Evolutionary conservation across 2,329 filamentous ascomycete species (phyloP).

Genomic region (Penicillium sp.): DNA sequence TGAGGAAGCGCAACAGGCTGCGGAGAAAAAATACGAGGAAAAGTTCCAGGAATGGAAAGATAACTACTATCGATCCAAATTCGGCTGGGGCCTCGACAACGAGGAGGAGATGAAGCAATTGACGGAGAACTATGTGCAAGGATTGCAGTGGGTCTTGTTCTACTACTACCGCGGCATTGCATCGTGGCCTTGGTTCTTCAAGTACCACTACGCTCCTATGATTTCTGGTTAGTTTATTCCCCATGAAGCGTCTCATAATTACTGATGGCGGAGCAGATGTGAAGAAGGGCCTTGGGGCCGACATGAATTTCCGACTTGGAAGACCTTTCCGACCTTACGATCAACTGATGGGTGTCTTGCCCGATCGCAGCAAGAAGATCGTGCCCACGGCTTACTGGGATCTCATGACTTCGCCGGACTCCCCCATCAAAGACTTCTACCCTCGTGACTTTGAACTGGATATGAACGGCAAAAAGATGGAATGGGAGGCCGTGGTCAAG

Average conservation of each 20-base stretch:
- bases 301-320: conserved; percentile 89
- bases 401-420: conserved; percentile 85
- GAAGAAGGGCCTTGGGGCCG: conserved; percentile 77
- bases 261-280: conserved; percentile 61
- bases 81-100: conserved; percentile 80
- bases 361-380: conserved; percentile 95
- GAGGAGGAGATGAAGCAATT: conserved; percentile 77
- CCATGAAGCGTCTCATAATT: neutral
- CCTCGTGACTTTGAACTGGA: conserved; percentile 94
- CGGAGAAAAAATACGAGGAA: conserved; percentile 81
- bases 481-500: conserved; percentile 98
- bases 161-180: conserved; percentile 98
- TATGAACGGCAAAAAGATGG: conserved; percentile 99
- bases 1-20: conserved; percentile 74
- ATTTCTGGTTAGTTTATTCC: conserved; percentile 64
- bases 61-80: conserved; percentile 87
- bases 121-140: conserved; percentile 95
- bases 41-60: conserved; percentile 94
- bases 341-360: conserved; percentile 96
- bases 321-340: conserved; percentile 94
- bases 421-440: conserved; percentile 97
- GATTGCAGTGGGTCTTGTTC: conserved; percentile 94
- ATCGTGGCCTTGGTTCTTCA: conserved; percentile 98
- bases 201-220: conserved; percentile 95
- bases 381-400: conserved; percentile 84